phyloP scores from a whole-genome alignment of 495 filamentous ascomycete genomes.

The Aspergillus nidulans region DNA sequence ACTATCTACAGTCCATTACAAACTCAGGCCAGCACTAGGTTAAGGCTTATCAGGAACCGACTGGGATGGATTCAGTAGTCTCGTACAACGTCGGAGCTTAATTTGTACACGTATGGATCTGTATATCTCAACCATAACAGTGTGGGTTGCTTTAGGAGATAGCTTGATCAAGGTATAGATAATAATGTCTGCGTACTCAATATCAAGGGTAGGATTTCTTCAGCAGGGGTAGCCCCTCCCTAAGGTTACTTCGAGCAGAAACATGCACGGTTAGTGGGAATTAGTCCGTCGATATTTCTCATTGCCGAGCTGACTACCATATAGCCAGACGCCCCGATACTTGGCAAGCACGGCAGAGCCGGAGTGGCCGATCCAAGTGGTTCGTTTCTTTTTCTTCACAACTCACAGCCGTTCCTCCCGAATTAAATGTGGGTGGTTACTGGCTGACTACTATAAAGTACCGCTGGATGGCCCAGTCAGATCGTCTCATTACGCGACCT shows the following conservation, averaged over 20 bases:
- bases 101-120: background rate
- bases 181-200: too few relatives aligned
- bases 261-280: background rate
- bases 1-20: too few relatives aligned
- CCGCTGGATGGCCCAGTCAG: background rate
- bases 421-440: background rate
- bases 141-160: background rate
- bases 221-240: background rate
- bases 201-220: background rate
- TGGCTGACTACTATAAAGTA: background rate
- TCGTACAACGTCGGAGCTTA: background rate
- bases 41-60: too few relatives aligned
- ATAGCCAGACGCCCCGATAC: background rate
- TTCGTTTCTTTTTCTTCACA: slow-evolving; percentile 4
- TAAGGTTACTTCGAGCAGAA: background rate
- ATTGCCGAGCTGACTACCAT: background rate
- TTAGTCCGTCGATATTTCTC: too few relatives aligned
- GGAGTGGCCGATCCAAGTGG: background rate
- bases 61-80: too few relatives aligned
- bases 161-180: background rate
- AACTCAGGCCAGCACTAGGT: too few relatives aligned
- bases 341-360: background rate
- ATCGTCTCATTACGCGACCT: background rate
- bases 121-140: background rate
- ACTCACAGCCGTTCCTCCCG: background rate